These are phyloP conservation scores for Pyrenophora teres DNA, from an alignment of 2,329 filamentous ascomycete genomes.

Conservation along the genomic window DNA sequence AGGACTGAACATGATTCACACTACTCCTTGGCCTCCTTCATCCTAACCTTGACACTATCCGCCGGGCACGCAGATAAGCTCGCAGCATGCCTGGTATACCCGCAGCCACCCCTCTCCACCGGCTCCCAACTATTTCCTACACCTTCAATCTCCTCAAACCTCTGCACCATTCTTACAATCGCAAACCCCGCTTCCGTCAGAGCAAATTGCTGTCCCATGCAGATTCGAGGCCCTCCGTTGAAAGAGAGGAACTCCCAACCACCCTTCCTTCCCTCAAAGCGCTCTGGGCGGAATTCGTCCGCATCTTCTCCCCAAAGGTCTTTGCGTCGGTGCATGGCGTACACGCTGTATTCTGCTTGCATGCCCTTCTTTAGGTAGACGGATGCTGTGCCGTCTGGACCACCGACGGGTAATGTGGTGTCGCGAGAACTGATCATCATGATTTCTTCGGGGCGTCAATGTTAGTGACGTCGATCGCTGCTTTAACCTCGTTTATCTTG, in stretches of 20 bases:
- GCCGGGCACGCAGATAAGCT: conserved; percentile 37
- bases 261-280: conserved; percentile 40
- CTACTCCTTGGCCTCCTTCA: conserved; percentile 36
- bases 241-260: conserved; percentile 45
- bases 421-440: no score
- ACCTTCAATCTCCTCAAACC: conserved; percentile 34
- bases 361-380: conserved; percentile 40
- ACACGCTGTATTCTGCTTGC: conserved; percentile 35
- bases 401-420: conserved; percentile 43
- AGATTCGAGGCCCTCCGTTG: conserved; percentile 41
- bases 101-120: conserved; percentile 30
- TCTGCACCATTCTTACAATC: conserved; percentile 33
- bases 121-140: conserved; percentile 35
- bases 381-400: conserved; percentile 40
- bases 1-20: no score
- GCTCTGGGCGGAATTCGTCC: conserved; percentile 42
- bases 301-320: conserved; percentile 48
- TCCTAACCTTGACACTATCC: conserved; percentile 39
- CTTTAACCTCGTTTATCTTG: no score
- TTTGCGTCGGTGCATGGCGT: conserved; percentile 41
- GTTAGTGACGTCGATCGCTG: no score
- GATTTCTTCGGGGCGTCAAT: no score
- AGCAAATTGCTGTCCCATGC: conserved; percentile 42
- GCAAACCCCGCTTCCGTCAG: conserved; percentile 39
- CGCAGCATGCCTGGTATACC: conserved; percentile 26